Evolutionary conservation across 768 basidiomycete genomes (phyloP).

Genomic region (Boletus bicolor): DNA sequence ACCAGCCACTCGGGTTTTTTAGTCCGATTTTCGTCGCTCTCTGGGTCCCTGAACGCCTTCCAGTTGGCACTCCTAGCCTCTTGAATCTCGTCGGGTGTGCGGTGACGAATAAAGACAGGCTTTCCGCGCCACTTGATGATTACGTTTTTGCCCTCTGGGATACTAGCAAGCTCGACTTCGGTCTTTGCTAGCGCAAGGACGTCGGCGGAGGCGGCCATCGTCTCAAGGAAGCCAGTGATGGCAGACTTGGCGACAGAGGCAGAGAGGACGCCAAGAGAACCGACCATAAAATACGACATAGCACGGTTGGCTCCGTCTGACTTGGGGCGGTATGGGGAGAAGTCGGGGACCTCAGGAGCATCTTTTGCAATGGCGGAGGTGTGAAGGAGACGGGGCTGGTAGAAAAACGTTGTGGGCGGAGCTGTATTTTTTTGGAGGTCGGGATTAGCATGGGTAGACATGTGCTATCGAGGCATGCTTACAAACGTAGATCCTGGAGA

Average conservation of each 20-base stretch:
- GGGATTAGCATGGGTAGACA: slow-evolving; percentile 15
- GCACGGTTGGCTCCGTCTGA: slow-evolving; percentile 67
- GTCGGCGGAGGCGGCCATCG: slow-evolving; percentile 96
- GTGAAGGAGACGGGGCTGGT: slow-evolving; percentile 72
- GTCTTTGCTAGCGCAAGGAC: slow-evolving; percentile 98
- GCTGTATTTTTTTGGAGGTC: slow-evolving; percentile 9
- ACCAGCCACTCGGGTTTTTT: slow-evolving; percentile 97
- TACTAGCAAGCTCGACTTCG: slow-evolving; percentile 83
- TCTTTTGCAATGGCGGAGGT: slow-evolving; percentile 67
- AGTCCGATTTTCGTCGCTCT: slow-evolving; percentile 82
- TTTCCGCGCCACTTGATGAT: slow-evolving; percentile 99
- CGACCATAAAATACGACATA: slow-evolving; percentile 87
- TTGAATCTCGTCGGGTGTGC: slow-evolving; percentile 85
- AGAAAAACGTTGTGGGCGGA: slow-evolving; percentile 53
- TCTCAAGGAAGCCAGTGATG: slow-evolving; percentile 90
- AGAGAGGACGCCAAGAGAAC: slow-evolving; percentile 87
- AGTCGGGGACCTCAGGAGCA: slow-evolving; percentile 86
- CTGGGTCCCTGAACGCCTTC: slow-evolving; percentile 88
- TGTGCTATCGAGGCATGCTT: slow-evolving; percentile 27
- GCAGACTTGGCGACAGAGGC: slow-evolving; percentile 93
- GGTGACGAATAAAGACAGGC: slow-evolving; percentile 98
- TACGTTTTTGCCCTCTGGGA: slow-evolving; percentile 97
- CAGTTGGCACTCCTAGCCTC: slow-evolving; percentile 85
- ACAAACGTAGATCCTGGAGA: slow-evolving; percentile 67
- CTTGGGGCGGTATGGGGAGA: slow-evolving; percentile 72